Evolutionary conservation across 139 green algal genomes (phyloP), one percentile per base, ranked within the genome.

Genomic region (Chlamydomonas asymmetrica): DNA sequence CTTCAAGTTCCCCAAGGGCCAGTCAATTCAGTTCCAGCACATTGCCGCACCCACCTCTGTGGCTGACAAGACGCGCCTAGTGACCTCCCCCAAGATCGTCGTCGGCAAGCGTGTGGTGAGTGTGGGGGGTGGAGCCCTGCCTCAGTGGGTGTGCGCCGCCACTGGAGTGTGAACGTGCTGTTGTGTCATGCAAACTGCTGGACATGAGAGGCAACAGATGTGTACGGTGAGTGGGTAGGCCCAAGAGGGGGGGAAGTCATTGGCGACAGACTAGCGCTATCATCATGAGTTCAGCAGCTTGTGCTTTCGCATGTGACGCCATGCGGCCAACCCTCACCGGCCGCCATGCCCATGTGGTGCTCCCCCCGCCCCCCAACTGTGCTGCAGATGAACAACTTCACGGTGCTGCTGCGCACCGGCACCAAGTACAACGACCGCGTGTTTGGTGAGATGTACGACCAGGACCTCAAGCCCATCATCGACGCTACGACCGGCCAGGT

Each of bases 71-170:
- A 37, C 49, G 34, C 1, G 16, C 25, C 3, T 74, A 3, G 23
- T 37, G 23, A 52, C 67, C 1, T 74, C 67, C 25, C 8, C 6
- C 35, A 54, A 54, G 50, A 50, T 45, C 5, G 67, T 74, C 34
- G 20, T 65, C 5, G 67, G 67, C 10, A 34, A 50, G 37, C 31
- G 39, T 9, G 22, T 73, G 48, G 66, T 73, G 49, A 48, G 66
- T 23, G 23, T 9, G 2, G 7, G 29, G 1, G 56, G 31, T 27
- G 49, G 22, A 59, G 29, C 49, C 49, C 49, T 59, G n/a, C n/a
- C n/a, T n/a, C n/a, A n/a, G n/a, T n/a, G n/a, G n/a, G n/a, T n/a
- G n/a, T n/a, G n/a, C n/a, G n/a, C n/a, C n/a, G n/a, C n/a, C n/a
- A n/a, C n/a, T n/a, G n/a, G n/a, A n/a, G n/a, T n/a, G n/a, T n/a